Conservation (phyloP, 2,329 filamentous ascomycete genomes). For the Chrysoporthe austroafricana region DNA sequence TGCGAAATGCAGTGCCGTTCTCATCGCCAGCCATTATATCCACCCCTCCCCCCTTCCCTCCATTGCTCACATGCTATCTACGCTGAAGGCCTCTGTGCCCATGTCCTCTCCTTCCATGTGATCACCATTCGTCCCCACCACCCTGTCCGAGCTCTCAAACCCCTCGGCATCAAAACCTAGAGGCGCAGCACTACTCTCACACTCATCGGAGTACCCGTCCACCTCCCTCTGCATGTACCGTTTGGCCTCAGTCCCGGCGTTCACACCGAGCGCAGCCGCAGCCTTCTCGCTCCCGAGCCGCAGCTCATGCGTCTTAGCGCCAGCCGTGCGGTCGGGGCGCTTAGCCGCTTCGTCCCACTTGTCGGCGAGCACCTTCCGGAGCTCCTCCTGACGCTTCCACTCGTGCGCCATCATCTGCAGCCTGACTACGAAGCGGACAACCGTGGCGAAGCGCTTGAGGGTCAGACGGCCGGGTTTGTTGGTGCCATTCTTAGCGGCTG, state of each 20-base stretch:
- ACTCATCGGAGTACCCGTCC: slow-evolving; percentile 12
- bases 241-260: slow-evolving; percentile 4
- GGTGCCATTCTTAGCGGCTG: slow-evolving; percentile 21
- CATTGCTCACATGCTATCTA: slow-evolving; percentile 13
- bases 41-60: no score
- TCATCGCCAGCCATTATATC: background rate
- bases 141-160: slow-evolving; percentile 6
- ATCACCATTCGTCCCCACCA: background rate
- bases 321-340: background rate
- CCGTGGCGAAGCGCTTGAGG: slow-evolving; percentile 50
- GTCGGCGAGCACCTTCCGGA: slow-evolving; percentile 51
- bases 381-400: slow-evolving; percentile 57
- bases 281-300: slow-evolving; percentile 4
- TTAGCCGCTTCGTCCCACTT: slow-evolving; percentile 44
- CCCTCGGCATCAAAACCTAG: slow-evolving; percentile 15
- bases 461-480: slow-evolving; percentile 32
- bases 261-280: background rate
- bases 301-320: background rate
- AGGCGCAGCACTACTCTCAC: slow-evolving; percentile 16
- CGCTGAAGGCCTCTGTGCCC: slow-evolving; percentile 19
- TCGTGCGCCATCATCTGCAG: slow-evolving; percentile 50
- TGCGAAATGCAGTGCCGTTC: background rate
- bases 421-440: slow-evolving; percentile 58
- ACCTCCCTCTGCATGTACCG: slow-evolving; percentile 5
- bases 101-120: background rate